Conservation (phyloP, 164 flowering plant species). For the Tetrastigma voinierianum region DNA sequence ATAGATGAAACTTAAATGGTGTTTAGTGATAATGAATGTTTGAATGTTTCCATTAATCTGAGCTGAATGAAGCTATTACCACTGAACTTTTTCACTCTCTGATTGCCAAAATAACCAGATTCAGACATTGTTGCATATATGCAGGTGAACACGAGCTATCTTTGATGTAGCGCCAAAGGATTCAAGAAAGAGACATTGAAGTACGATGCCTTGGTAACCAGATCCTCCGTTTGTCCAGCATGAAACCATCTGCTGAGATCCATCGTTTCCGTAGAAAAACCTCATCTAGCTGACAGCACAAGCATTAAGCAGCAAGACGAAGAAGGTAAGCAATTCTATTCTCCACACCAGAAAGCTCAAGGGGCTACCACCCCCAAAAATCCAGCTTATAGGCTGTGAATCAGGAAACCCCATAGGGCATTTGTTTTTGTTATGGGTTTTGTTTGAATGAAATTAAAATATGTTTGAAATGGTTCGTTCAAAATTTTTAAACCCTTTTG, state of each 20-base stretch:
- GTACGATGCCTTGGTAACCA: conserved; percentile 72
- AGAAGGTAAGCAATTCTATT: conserved; percentile 28
- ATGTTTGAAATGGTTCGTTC: too few relatives aligned
- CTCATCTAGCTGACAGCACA: conserved; percentile 12
- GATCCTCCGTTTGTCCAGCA: conserved; percentile 72
- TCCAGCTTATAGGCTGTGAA: conserved; percentile 10
- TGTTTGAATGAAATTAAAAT: too few relatives aligned
- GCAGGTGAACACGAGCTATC: conserved; percentile 49
- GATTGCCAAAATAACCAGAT: background rate
- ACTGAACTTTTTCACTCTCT: too few relatives aligned
- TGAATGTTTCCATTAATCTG: too few relatives aligned
- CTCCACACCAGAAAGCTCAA: conserved; percentile 22
- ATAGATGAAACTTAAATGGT: too few relatives aligned
- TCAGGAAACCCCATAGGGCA: conserved; percentile 39
- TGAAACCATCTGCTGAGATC: conserved; percentile 88
- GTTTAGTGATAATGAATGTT: too few relatives aligned
- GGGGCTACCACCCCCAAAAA: conserved; percentile 18
- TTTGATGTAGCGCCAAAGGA: conserved; percentile 70
- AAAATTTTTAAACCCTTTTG: too few relatives aligned
- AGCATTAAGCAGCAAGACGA: conserved; percentile 20
- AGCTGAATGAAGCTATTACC: too few relatives aligned
- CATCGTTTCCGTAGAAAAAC: conserved; percentile 33
- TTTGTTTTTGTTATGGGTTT: too few relatives aligned
- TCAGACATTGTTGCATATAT: background rate
- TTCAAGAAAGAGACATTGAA: conserved; percentile 82